A percentile compares a stretch with the other conserved stretches of the same genome.
Conservation (phyloP, 768 basidiomycete species). For the Termitomyces eurrhizus region DNA sequence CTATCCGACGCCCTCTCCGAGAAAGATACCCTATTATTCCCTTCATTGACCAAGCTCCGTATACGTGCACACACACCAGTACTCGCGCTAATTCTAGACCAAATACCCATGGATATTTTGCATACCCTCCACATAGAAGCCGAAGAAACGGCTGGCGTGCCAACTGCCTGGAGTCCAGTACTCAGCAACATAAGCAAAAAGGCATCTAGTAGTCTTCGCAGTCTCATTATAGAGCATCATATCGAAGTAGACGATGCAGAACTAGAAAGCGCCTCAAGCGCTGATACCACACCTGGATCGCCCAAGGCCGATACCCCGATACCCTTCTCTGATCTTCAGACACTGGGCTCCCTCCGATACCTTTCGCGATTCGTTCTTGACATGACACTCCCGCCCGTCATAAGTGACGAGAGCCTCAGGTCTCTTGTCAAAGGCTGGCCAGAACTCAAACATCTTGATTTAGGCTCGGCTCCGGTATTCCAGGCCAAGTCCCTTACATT, state of each 20-base stretch:
- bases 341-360: conserved; percentile 28
- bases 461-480: conserved; percentile 26
- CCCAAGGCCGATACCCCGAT: conserved; percentile 17
- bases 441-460: conserved; percentile 34
- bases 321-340: conserved; percentile 29
- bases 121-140: conserved; percentile 35
- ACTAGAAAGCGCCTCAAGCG: conserved; percentile 17
- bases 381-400: conserved; percentile 32
- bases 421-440: conserved; percentile 44
- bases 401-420: conserved; percentile 35
- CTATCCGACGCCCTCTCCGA: conserved; percentile 16
- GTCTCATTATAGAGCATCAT: conserved; percentile 41
- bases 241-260: conserved; percentile 32
- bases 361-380: conserved; percentile 36
- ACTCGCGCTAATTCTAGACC: conserved; percentile 30
- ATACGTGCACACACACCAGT: conserved; percentile 34
- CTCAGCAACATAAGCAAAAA: conserved; percentile 27
- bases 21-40: conserved; percentile 24
- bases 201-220: conserved; percentile 26
- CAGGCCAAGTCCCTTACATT: conserved; percentile 21
- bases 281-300: conserved; percentile 6
- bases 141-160: conserved; percentile 20
- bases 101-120: conserved; percentile 28
- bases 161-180: conserved; percentile 30
- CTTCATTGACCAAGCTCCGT: conserved; percentile 32